Base-by-base conservation (phyloP, 371 early-diverging fungal species). In the Circinella umbellata region DNA sequence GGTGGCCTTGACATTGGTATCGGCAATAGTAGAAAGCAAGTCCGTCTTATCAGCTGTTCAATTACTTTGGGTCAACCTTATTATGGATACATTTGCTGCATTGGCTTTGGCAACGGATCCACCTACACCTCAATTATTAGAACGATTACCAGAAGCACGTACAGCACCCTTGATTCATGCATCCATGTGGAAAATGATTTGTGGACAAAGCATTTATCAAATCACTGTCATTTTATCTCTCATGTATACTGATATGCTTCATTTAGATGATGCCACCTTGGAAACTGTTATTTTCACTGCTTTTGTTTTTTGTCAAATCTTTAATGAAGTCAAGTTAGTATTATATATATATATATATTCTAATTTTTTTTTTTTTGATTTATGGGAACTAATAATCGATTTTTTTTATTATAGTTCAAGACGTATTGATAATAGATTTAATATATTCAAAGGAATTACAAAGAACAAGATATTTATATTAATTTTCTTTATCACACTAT, bases 241-340 rank as follows among this genome's bases (percentile, higher is more conserved):
- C n/a, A 73, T 87, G 36, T 88, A 86, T 70, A 76, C 75, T 35
- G 87, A 87, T 36, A 68, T 76, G 34, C 70, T 76, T 9, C 59
- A 69, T n/a, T 48, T 67, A 18, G 79, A 83, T n/a, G 63, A 49
- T 34, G 76, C 64, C 10, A 76, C 82, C 4, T 73, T 92, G n/a
- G 74, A 81, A 47, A 87, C 91, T 5, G 68, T 91, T 61, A 85
- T 93, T 1, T 94, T 93, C 70, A 94, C 92, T 61, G 85, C 92
- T 3, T 94, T 94, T 78, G 91, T 93, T 0, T 90, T 92, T 69
- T 75, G 92, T 59, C 95, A 93, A 70, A 84, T 94, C 35, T 93
- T 92, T 73, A 93, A 93, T 76, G 90, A 90, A 69, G 57, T 91
- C 81, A 91, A 91, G 82, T 82, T 73, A 76, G 51, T 48, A 57